Base-by-base conservation (phyloP, 2,329 filamentous ascomycete species). In the Stemphylium beticola region DNA sequence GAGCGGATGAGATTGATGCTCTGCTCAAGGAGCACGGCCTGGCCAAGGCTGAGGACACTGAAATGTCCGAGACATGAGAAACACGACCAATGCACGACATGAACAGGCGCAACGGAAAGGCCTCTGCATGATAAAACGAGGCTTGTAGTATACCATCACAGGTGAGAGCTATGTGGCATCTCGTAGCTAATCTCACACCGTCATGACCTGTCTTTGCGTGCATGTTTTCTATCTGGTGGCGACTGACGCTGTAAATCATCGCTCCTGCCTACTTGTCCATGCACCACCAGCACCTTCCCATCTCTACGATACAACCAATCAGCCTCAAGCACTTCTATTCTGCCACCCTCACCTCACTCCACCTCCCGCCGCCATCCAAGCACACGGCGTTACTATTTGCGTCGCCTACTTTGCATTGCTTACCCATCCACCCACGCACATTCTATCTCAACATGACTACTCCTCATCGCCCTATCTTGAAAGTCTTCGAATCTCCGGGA, bases 1-100 rank as follows among this genome's bases (percentile, higher is more conserved):
- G 87, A 69, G 93, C 93, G 39, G 93, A 99, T 64, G 95, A 98
- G 82, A 99, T 99, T 71, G 93, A 92, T 74, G 87, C 89, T 45
- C 82, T 99, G 76, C 82, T 99, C 71, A 96, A 93, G 84, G 92
- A 98, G 82, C 93, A 99, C 71, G 93, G 93, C 67, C 79, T 99
- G 76, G 93, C 92, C 58, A 98, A 96, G 66, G 61, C 68, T 20
- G 72, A 69, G 48, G 73, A 76, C 53, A 69, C 72, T 9, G 73
- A 76, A 24, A 74, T 74, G 70, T 59, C 64, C 38, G 71, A 74
- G 58, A 58, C 57, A 68, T 70, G 69, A 71, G 54, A 39, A 57
- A 51, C 39, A 67, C 60, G 64, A 67, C 41, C 40, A 61, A 36
- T 58, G 49, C 58, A 61, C 42, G 60, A 62, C 38, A 65, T 32